Percentiles rank a stretch among this genome's conserved stretches.
Evolutionary conservation across 2,329 filamentous ascomycete species (phyloP).

Genomic region (Ilyonectria mors-panacis): DNA sequence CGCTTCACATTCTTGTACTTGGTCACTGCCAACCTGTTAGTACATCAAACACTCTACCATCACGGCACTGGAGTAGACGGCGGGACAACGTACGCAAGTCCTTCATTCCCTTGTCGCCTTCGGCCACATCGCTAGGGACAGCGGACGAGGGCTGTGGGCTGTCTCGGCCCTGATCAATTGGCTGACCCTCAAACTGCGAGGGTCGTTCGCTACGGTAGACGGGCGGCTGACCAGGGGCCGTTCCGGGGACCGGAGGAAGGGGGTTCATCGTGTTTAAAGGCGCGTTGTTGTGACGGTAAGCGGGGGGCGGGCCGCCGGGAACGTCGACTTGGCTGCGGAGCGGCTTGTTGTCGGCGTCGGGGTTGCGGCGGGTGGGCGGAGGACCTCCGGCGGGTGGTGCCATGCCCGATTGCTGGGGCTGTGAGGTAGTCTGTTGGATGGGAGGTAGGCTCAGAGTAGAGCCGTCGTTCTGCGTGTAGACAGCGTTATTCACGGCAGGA

Average conservation of each 20-base stretch:
- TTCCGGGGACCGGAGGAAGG: constrained; percentile 58
- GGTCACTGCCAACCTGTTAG: constrained; percentile 71
- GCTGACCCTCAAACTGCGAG: constrained; percentile 61
- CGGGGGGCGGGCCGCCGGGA: constrained; percentile 63
- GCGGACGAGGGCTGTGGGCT: constrained; percentile 68
- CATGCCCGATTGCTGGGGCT: constrained; percentile 59
- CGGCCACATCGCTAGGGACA: constrained; percentile 54
- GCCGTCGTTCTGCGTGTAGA: constrained; percentile 55
- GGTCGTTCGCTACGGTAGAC: constrained; percentile 59
- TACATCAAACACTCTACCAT: neutral
- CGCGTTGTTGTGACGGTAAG: constrained; percentile 67
- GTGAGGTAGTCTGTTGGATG: constrained; percentile 46
- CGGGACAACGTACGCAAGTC: constrained; percentile 64
- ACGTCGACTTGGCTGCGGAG: constrained; percentile 60
- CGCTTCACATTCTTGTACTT: constrained; percentile 99
- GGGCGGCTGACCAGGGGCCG: constrained; percentile 48
- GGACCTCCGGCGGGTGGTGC: constrained; percentile 62
- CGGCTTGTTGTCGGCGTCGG: constrained; percentile 66
- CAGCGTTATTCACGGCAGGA: constrained; percentile 57
- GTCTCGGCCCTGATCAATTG: constrained; percentile 66
- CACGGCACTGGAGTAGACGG: too few relatives aligned
- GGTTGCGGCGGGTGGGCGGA: constrained; percentile 61
- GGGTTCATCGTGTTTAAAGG: constrained; percentile 60
- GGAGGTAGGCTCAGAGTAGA: constrained; percentile 49
- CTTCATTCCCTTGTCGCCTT: constrained; percentile 70